Evolutionary conservation across 2,329 filamentous ascomycete species (phyloP), one percentile per base, ranked within the genome.

Genomic region (Chrysoporthe deuterocubensis): DNA sequence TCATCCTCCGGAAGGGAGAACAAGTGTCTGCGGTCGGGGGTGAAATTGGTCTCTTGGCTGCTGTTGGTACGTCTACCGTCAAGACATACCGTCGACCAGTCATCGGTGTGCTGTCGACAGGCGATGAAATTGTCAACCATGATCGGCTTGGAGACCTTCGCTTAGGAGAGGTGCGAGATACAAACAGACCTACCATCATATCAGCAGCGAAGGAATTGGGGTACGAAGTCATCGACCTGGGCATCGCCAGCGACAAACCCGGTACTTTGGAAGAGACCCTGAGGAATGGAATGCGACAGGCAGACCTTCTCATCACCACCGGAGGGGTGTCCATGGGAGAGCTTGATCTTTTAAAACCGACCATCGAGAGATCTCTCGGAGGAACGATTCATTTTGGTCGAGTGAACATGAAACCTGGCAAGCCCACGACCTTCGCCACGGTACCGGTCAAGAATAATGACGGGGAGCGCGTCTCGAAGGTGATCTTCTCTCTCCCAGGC

Each of bases 251-350:
- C 52, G 93, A 96, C 77, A 87, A 88, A 80, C 84, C 90, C 0
- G 89, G 88, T 1, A 86, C 88, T 1, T 85, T 99, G 0, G 95
- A 98, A 76, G 83, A 91, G 74, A 89, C 86, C 2, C 85, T 99
- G 11, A 90, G 94, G 2, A 85, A 88, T 67, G 93, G 91, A 0
- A 83, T 98, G 69, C 87, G 92, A 26, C 82, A 83, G 60, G 89
- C 90, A 37, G 94, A 97, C 75, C 82, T 98, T 14, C 86, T 99
- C 67, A 89, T 99, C 74, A 98, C 96, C 18, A 95, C 92, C 0
- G 96, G 96, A 32, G 96, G 96, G 60, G 96, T 98, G 26, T 97
- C 93, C 11, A 99, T 99, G 96, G 96, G 96, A 67, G 96, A 99
- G 80, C 88, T 97, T 2, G 96, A 99, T 78, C 89, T 99, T 8